phyloP scores from a whole-genome alignment of 257 asterid genomes.

The Schizonepeta tenuifolia region DNA sequence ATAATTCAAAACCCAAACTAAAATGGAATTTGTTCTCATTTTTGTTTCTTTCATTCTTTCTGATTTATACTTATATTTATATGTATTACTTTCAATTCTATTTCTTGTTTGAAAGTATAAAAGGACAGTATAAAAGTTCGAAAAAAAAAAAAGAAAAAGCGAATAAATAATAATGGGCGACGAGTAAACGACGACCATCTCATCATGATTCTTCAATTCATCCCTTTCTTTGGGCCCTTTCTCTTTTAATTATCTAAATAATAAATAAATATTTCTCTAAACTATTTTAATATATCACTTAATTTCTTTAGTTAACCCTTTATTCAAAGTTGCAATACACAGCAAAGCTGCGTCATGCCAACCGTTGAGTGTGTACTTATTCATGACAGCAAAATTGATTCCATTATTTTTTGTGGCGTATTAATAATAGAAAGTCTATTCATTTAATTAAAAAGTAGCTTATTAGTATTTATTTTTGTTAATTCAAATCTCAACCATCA shows the following conservation, averaged over 20 bases:
- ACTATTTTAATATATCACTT: not conserved
- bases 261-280: not conserved
- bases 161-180: slow-evolving; percentile 12
- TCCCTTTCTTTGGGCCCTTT: not conserved
- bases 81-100: not conserved
- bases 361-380: not conserved
- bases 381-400: slow-evolving; percentile 25
- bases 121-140: not conserved
- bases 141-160: not conserved
- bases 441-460: not conserved
- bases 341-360: slow-evolving; percentile 1
- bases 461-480: not conserved
- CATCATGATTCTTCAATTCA: slow-evolving; percentile 36
- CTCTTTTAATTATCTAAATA: not conserved
- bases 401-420: not conserved
- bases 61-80: too few species aligned
- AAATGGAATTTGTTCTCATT: slow-evolving; percentile 9
- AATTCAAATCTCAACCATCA: not conserved
- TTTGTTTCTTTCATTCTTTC: not conserved
- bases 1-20: not conserved
- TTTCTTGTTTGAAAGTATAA: slow-evolving; percentile 20
- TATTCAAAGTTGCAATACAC: not conserved
- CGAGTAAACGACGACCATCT: too few species aligned
- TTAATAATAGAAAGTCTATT: not conserved
- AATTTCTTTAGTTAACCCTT: not conserved